These are phyloP conservation scores for Penstemon davidsonii DNA, from an alignment of 257 asterid species.

Conservation along the genomic window DNA sequence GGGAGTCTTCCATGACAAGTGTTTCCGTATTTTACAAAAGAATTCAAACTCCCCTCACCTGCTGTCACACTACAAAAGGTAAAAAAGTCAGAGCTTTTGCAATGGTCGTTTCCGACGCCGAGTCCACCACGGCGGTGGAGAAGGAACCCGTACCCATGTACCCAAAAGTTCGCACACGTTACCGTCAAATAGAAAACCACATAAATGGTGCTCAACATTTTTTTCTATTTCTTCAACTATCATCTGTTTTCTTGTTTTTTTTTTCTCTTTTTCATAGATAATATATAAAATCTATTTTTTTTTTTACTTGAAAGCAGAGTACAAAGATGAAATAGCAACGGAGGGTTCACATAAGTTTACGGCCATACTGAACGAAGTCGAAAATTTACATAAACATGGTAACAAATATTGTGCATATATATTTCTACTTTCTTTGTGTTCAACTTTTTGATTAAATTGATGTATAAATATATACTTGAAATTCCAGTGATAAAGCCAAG, in stretches of 20 bases:
- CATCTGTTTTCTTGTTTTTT: background rate
- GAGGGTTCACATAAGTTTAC: constrained; percentile 36
- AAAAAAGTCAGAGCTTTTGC: too few species aligned
- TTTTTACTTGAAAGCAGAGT: constrained; percentile 31
- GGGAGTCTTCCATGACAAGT: too few species aligned
- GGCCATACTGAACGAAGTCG: constrained; percentile 42
- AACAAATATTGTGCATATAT: background rate
- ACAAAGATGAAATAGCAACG: constrained; percentile 35
- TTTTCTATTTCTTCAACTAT: too few species aligned
- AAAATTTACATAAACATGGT: constrained; percentile 47
- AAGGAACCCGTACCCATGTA: constrained; percentile 11
- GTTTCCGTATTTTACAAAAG: too few species aligned
- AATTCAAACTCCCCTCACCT: too few species aligned
- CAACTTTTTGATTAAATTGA: background rate
- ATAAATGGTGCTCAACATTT: constrained; percentile 27
- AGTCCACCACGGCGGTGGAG: background rate
- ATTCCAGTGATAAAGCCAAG: constrained; percentile 53
- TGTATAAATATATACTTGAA: background rate
- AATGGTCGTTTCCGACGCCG: background rate
- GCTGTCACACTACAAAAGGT: too few species aligned
- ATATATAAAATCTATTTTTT: background rate
- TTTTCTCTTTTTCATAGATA: background rate
- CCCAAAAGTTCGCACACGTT: constrained; percentile 21
- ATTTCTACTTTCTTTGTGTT: background rate
- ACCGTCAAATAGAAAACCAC: constrained; percentile 31